phyloP scores from a whole-genome alignment of 176 grass and related monocot genomes.

The Eragrostis nindensis region DNA sequence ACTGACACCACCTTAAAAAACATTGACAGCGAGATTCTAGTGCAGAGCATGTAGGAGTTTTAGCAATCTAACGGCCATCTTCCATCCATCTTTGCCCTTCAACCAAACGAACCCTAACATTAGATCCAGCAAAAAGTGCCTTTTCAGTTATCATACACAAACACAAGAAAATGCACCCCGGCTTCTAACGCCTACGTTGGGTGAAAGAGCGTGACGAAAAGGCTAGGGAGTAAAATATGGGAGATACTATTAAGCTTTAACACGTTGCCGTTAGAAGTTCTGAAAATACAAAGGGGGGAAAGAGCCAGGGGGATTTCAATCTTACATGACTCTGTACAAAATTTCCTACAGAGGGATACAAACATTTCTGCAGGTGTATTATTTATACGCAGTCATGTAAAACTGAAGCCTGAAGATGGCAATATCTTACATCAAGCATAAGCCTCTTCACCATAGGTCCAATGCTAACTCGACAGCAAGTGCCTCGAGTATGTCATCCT shows the following conservation, averaged over 20 bases:
- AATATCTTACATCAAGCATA: background rate
- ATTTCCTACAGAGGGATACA: slow-evolving; percentile 15
- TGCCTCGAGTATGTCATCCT: slow-evolving; percentile 61
- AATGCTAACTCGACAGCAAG: slow-evolving; percentile 62
- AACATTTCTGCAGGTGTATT: slow-evolving; percentile 45
- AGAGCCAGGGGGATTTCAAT: background rate
- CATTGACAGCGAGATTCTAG: background rate
- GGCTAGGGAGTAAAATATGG: background rate
- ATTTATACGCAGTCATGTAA: slow-evolving; percentile 22
- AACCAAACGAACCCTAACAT: background rate
- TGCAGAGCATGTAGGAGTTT: background rate
- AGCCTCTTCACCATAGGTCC: slow-evolving; percentile 36
- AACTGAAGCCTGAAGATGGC: slow-evolving; percentile 8
- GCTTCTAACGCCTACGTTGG: background rate
- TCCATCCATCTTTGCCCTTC: too few species aligned
- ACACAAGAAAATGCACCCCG: background rate
- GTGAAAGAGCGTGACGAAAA: background rate
- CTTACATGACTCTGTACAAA: slow-evolving; percentile 49
- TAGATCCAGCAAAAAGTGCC: background rate
- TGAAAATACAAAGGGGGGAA: slow-evolving; percentile 15
- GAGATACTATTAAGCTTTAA: background rate
- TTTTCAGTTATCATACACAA: slow-evolving; percentile 1
- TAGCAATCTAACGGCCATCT: background rate
- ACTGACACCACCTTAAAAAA: background rate
- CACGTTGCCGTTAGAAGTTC: slow-evolving; percentile 32